phyloP scores from a whole-genome alignment of 148 eudicot genomes.

The Fagopyrum homotropicum region DNA sequence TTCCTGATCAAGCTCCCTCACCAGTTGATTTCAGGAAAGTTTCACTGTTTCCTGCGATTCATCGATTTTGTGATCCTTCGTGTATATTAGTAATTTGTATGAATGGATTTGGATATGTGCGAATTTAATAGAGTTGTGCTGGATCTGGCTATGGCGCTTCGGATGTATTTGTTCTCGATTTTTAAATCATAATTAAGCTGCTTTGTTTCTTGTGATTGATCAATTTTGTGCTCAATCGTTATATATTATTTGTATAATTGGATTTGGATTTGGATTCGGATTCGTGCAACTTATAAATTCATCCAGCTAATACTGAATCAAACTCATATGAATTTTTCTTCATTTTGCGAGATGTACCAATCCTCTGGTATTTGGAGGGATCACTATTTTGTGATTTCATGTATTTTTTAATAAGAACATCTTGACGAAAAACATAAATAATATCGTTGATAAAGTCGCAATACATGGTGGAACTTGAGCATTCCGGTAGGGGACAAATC shows the following conservation, averaged over 20 bases:
- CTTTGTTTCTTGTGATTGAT: neutral
- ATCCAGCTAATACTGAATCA: neutral
- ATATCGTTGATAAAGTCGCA: too few species aligned
- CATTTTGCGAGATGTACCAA: too few species aligned
- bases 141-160: neutral
- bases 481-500: too few species aligned
- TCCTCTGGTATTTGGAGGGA: too few species aligned
- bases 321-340: neutral
- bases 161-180: neutral
- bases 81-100: neutral
- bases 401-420: too few species aligned
- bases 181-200: neutral
- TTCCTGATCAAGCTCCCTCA: neutral
- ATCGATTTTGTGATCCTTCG: neutral
- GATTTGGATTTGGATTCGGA: neutral
- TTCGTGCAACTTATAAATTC: neutral
- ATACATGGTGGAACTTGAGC: too few species aligned
- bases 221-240: neutral
- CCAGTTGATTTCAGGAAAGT: neutral
- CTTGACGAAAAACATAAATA: too few species aligned
- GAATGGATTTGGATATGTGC: neutral
- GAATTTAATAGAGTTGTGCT: neutral
- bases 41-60: neutral
- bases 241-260: neutral
- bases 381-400: too few species aligned